Conservation (phyloP, 2,329 filamentous ascomycete genomes). For the Magnaporthales sp. region DNA sequence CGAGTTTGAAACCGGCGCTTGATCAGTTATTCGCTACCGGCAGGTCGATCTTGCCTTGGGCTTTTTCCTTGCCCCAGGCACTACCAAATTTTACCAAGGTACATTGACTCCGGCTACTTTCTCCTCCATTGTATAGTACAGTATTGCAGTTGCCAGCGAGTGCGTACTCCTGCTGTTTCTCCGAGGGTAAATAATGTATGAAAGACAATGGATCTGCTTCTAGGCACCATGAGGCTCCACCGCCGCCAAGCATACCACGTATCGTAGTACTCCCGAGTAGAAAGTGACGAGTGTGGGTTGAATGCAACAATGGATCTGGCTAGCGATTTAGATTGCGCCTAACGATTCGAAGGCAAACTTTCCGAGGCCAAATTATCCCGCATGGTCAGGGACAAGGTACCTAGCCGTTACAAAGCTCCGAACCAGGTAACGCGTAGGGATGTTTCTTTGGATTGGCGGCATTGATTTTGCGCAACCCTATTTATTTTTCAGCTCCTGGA, state of each 20-base stretch:
- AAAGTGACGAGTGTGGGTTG: not conserved
- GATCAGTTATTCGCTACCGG: not conserved
- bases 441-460: not conserved
- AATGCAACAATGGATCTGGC: not conserved
- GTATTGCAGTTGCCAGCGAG: too few species aligned
- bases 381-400: not conserved
- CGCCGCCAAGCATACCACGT: not conserved
- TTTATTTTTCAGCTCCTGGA: not conserved
- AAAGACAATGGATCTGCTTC: not conserved
- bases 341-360: not conserved
- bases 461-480: not conserved
- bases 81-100: too few species aligned
- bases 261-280: not conserved
- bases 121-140: too few species aligned
- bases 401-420: not conserved
- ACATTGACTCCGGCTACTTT: too few species aligned
- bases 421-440: not conserved
- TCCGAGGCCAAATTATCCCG: not conserved
- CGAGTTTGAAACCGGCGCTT: conserved; percentile 3
- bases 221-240: not conserved
- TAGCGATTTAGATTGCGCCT: not conserved
- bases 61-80: too few species aligned
- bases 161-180: not conserved
- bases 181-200: not conserved
- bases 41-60: not conserved